phyloP scores from a whole-genome alignment of 805 yeast genomes.

The Starmera dryadoides region DNA sequence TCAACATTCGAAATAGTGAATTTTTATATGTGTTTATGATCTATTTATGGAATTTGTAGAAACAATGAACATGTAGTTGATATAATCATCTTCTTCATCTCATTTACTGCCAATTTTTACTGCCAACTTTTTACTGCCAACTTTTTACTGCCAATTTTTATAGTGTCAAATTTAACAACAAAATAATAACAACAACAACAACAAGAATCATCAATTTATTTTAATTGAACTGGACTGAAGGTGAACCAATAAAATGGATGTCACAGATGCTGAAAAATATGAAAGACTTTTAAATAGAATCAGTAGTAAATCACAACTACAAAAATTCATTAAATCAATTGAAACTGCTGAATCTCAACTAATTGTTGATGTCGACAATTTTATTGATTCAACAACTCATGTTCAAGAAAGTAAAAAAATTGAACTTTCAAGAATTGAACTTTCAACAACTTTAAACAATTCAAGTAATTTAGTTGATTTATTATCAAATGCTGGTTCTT shows the following conservation, averaged over 20 bases:
- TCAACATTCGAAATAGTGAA: too few relatives aligned
- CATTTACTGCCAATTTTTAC: too few relatives aligned
- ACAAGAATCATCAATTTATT: too few relatives aligned
- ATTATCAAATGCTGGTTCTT: constrained; percentile 52
- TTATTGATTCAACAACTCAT: constrained; percentile 18
- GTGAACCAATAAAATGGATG: background rate
- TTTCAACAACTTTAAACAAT: constrained; percentile 50
- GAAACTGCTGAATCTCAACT: constrained; percentile 16
- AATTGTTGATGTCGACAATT: constrained; percentile 16
- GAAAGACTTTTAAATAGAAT: constrained; percentile 16
- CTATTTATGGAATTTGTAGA: too few relatives aligned
- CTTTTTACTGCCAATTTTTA: background rate
- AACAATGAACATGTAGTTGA: too few relatives aligned
- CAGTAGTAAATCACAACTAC: constrained; percentile 15
- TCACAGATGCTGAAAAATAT: constrained; percentile 6
- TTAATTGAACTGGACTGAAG: too few relatives aligned
- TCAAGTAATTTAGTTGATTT: constrained; percentile 50
- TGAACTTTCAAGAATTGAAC: constrained; percentile 55
- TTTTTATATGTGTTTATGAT: too few relatives aligned
- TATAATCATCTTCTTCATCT: too few relatives aligned
- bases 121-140: too few relatives aligned
- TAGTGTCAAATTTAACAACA: background rate
- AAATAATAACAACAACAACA: background rate
- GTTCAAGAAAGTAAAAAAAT: constrained; percentile 30
- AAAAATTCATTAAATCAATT: constrained; percentile 18